Evolutionary conservation across 2,329 filamentous ascomycete species (phyloP), one percentile per base, ranked within the genome.

Genomic region (Ophiostoma triangulosporum): DNA sequence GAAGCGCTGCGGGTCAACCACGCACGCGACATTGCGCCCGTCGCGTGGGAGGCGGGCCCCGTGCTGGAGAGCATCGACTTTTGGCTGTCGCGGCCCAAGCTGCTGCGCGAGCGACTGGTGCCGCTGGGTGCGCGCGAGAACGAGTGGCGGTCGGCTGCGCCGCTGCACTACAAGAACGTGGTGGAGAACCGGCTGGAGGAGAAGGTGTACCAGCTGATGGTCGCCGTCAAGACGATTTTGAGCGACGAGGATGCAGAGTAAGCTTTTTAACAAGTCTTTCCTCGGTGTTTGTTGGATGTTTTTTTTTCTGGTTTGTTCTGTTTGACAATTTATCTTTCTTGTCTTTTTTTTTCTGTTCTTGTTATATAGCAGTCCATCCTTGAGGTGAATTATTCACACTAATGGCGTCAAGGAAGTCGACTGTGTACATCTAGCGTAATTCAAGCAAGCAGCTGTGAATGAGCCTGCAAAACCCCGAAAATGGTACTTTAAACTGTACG

Each of bases 61-160:
- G 76, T 94, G 48, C 76, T 84, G 59, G 90, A 95, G 64, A 88
- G 93, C 61, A 79, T 94, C 5, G 88, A 95, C 60, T 86, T 86
- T 59, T 88, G 88, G 75, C 70, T 96, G 33, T 76, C 80, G 27
- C 82, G 82, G 52, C 76, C 81, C 55, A 80, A 80, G 59, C 70
- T 83, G 53, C 70, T 96, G 54, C 76, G 83, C 51, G 83, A 88
- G 58, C 75, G 86, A 27, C 77, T 95, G 48, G 73, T 90, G 50
- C 81, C 89, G 0, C 74, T 86, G 20, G 86, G 80, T 27, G 77
- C 83, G 61, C 78, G 83, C 57, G 89, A 95, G 68, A 72, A 77
- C 43, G 82, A 83, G 59, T 82, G 77, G 77, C 67, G 72, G 17
- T 66, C 65, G 7, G 69, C 64, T 57, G 73, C 70, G 60, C 58